These are phyloP conservation scores for Plasmodium gallinaceum DNA, from an alignment of 169 alveolate genomes.

Conservation along the genomic window DNA sequence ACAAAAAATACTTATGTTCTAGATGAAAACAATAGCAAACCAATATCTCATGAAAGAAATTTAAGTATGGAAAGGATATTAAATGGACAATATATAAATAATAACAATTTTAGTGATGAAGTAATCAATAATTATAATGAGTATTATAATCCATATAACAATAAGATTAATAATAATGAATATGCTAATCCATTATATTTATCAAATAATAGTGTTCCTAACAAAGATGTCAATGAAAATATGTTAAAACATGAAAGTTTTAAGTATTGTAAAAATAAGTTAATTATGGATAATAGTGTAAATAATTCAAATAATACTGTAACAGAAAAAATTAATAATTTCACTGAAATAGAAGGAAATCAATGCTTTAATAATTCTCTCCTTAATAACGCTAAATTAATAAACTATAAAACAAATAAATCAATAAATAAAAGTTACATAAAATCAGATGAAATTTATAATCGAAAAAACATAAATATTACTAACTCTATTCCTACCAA, in stretches of 20 bases:
- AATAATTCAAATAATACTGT: neutral
- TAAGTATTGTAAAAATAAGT: constrained; percentile 7
- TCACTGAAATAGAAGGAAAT: neutral
- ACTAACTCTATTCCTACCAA: constrained; percentile 9
- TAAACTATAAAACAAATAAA: neutral
- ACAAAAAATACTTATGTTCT: constrained; percentile 5
- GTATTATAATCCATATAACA: constrained; percentile 10
- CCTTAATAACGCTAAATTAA: constrained; percentile 14
- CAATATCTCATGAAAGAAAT: constrained; percentile 13
- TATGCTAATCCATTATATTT: neutral
- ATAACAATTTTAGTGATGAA: constrained; percentile 1
- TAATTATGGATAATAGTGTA: neutral
- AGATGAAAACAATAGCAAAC: neutral
- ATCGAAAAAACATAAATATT: neutral
- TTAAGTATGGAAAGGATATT: neutral
- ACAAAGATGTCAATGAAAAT: neutral
- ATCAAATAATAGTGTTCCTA: neutral
- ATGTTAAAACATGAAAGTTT: constrained; percentile 1
- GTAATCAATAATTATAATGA: constrained; percentile 15
- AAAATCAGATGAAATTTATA: neutral
- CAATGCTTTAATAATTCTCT: constrained; percentile 24
- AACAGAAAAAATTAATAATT: constrained; percentile 3
- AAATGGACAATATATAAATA: constrained; percentile 9
- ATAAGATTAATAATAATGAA: constrained; percentile 1
- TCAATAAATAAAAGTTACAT: neutral